Evolutionary conservation across 2,329 filamentous ascomycete species (phyloP).

Genomic region (Cladosporium cucumerinum): DNA sequence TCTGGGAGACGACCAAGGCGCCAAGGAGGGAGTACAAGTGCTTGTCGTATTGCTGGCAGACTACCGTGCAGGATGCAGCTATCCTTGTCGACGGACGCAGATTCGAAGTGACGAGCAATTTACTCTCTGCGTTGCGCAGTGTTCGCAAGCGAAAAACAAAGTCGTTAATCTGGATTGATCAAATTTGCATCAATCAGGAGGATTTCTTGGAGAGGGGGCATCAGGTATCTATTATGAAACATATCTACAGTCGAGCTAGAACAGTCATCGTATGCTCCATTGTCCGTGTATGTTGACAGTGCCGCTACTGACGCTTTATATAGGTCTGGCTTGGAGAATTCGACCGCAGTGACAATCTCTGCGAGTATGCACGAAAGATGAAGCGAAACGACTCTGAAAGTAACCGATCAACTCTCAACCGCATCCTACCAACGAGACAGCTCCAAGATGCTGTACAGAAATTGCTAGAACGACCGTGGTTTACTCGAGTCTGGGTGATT

Average conservation of each 20-base stretch:
- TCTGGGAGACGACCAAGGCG: conserved; percentile 25
- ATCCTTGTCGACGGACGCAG: conserved; percentile 31
- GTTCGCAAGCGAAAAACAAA: conserved; percentile 27
- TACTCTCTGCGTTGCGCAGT: conserved; percentile 25
- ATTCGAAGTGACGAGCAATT: conserved; percentile 31
- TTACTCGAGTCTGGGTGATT: conserved; percentile 29
- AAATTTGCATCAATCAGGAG: conserved; percentile 33
- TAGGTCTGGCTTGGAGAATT: conserved; percentile 31
- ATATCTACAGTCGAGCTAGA: conserved; percentile 31
- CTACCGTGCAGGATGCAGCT: conserved; percentile 22
- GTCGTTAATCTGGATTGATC: conserved; percentile 31
- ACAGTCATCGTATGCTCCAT: conserved; percentile 6
- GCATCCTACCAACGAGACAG: conserved; percentile 25
- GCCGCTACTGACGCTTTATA: conserved; percentile 9
- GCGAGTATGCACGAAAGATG: conserved; percentile 29
- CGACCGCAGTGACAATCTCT: conserved; percentile 27
- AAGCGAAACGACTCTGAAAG: conserved; percentile 21
- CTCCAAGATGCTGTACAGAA: conserved; percentile 30
- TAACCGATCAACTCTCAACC: conserved; percentile 19
- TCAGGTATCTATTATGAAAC: conserved; percentile 37
- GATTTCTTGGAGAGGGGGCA: conserved; percentile 31
- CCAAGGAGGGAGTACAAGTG: conserved; percentile 25
- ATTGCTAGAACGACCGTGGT: conserved; percentile 30
- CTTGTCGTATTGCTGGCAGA: conserved; percentile 32
- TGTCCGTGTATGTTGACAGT: neutral